These are phyloP conservation scores for Aspergillus sclerotiicarbonarius DNA, from an alignment of 495 filamentous ascomycete genomes.

Conservation along the genomic window DNA sequence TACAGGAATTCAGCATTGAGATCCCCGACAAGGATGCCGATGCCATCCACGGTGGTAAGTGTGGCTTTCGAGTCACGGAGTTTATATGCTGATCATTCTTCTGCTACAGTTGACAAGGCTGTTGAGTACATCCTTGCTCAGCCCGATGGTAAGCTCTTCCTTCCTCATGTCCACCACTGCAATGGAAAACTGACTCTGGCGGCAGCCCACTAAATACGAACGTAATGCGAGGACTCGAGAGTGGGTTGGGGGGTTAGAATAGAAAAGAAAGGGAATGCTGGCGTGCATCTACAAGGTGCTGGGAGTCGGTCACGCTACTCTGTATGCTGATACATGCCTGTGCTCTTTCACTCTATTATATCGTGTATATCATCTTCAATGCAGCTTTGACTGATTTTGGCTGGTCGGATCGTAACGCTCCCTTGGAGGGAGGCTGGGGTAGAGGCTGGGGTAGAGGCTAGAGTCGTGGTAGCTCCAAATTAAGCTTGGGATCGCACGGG, in stretches of 20 bases:
- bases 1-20: slow-evolving; percentile 98
- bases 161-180: background rate
- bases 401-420: slow-evolving; percentile 2
- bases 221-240: slow-evolving; percentile 32
- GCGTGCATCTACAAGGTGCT: slow-evolving; percentile 29
- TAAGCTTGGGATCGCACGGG: background rate
- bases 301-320: slow-evolving; percentile 26
- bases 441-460: background rate
- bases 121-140: slow-evolving; percentile 93
- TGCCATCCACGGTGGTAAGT: slow-evolving; percentile 91
- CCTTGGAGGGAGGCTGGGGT: background rate
- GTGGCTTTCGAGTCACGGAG: background rate
- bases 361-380: slow-evolving; percentile 51
- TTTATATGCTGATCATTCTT: slow-evolving; percentile 26
- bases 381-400: slow-evolving; percentile 30
- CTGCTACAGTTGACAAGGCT: slow-evolving; percentile 78
- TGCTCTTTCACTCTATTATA: slow-evolving; percentile 40
- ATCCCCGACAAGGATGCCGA: slow-evolving; percentile 99
- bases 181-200: slow-evolving; percentile 17
- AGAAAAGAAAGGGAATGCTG: slow-evolving; percentile 40
- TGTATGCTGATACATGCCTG: slow-evolving; percentile 45
- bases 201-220: slow-evolving; percentile 44
- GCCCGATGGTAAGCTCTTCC: slow-evolving; percentile 67
- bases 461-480: background rate
- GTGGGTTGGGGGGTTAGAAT: slow-evolving; percentile 32